Evolutionary conservation across 768 basidiomycete species (phyloP), one percentile per base, ranked within the genome.

Genomic region (Tremella yokohamensis): DNA sequence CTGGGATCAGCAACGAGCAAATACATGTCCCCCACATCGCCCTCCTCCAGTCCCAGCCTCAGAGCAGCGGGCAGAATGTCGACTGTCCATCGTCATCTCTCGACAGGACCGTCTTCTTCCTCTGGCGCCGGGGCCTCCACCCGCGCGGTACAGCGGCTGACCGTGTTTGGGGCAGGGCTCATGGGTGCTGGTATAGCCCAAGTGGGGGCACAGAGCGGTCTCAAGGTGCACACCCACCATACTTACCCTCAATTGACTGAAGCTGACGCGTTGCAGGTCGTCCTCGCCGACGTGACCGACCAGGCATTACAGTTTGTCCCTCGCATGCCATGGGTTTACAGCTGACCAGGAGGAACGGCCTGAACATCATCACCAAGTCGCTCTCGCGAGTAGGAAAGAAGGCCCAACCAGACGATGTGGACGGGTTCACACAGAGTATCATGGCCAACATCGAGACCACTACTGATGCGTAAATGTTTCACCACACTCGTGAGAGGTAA

Each of bases 131-230:
- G 26, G 48, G 38, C 49, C 3, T 40, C 49, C 34, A 24, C 40
- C n/a, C 3, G 20, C 12, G 40, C 39, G 40, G 65, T 80, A 13
- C 56, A 78, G 60, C 64, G 63, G 16, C 40, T 80, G 29, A 79
- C 78, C 0, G 69, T 80, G 24, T 79, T 79, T 58, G 79, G 79
- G 6, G 79, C 77, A 24, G 78, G 78, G 3, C 61, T 79, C 39
- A 78, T 78, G 78, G 78, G 78, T 62, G 78, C 79, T 54, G 79
- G 79, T 12, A 79, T 80, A 26, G 79, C 77, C 3, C 79, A 80
- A 54, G 76, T 80, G 3, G 77, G 77, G 0, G 79, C 79, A 2
- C 73, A 76, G 65, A 76, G 66, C 51, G 79, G 79, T 0, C 63
- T 77, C 57, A 78, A 78, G 67, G 79, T 76, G 42, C 47, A 15